Evolutionary conservation across 169 alveolate species (phyloP).

Genomic region (Eimeria zaria): DNA sequence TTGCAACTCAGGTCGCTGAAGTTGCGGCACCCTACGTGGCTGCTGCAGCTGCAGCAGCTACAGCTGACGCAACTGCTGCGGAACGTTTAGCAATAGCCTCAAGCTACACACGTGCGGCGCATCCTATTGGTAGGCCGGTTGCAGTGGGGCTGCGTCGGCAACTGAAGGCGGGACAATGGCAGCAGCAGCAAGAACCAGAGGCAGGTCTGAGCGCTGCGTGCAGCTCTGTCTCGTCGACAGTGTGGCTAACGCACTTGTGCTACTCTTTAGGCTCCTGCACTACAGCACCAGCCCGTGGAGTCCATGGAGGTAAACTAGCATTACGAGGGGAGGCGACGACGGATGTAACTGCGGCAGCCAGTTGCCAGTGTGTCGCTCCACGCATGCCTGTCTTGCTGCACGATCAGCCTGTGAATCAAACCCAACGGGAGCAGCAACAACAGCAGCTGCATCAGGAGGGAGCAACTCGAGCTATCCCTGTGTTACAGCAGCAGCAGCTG

Average conservation of each 20-base stretch:
- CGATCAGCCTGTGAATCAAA: not conserved
- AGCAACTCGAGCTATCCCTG: not conserved
- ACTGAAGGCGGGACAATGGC: not conserved
- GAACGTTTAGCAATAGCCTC: not conserved
- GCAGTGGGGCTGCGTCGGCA: constrained; percentile 4
- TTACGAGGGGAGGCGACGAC: not conserved
- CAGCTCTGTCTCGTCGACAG: constrained; percentile 30
- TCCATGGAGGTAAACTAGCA: not conserved
- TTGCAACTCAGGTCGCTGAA: not conserved
- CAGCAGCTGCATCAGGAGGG: not conserved
- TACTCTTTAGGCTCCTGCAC: not conserved
- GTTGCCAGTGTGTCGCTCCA: constrained; percentile 13
- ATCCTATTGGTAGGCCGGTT: not conserved
- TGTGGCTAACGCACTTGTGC: constrained; percentile 24
- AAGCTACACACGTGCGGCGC: not conserved
- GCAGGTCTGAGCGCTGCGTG: constrained; percentile 23
- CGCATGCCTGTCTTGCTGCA: constrained; percentile 31
- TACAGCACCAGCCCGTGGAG: not conserved
- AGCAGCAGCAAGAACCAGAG: not conserved
- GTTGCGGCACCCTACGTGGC: not conserved
- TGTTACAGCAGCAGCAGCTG: constrained; percentile 25
- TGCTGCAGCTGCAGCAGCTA: constrained; percentile 25
- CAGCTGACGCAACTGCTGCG: not conserved
- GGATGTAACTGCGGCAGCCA: not conserved
- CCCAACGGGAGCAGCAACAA: not conserved